A percentile compares a stretch with the other conserved stretches of the same genome.
phyloP scores from a whole-genome alignment of 1,284 basidiomycete species.

The Austroboletus novae-zelandiae region DNA sequence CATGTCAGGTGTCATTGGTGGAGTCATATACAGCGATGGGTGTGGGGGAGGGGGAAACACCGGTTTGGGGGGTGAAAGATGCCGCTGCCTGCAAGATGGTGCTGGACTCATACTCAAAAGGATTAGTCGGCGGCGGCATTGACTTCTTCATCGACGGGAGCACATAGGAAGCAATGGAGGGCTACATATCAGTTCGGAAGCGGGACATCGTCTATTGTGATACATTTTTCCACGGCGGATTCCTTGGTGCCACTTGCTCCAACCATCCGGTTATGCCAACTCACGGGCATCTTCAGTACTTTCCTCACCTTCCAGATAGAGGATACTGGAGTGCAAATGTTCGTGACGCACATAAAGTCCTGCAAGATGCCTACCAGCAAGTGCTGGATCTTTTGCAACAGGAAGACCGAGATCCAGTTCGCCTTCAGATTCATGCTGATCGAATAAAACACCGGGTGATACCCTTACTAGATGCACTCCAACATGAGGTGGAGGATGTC shows the following conservation, averaged over 20 bases:
- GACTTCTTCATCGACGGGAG: constrained; percentile 56
- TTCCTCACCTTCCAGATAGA: too few relatives aligned
- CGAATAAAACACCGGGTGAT: neutral
- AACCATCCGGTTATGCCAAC: too few relatives aligned
- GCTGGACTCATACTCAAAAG: constrained; percentile 51
- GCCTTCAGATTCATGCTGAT: neutral
- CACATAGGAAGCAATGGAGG: constrained; percentile 39
- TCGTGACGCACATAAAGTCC: neutral
- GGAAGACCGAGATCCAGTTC: neutral
- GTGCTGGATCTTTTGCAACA: neutral
- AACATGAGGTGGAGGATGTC: neutral
- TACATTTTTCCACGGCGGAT: too few relatives aligned
- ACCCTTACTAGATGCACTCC: neutral
- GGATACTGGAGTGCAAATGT: too few relatives aligned
- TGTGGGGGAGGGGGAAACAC: constrained; percentile 21
- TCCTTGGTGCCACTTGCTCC: too few relatives aligned
- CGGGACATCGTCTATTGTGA: too few relatives aligned
- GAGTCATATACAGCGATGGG: constrained; percentile 25
- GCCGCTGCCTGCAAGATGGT: constrained; percentile 48
- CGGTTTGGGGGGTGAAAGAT: constrained; percentile 40
- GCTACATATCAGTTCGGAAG: too few relatives aligned
- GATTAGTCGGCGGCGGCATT: constrained; percentile 47
- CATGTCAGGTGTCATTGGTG: constrained; percentile 45
- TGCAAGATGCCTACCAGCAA: neutral
- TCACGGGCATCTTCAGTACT: too few relatives aligned